These are phyloP conservation scores for Nakazawaea wickerhamii DNA, from an alignment of 805 yeast genomes.

Conservation along the genomic window DNA sequence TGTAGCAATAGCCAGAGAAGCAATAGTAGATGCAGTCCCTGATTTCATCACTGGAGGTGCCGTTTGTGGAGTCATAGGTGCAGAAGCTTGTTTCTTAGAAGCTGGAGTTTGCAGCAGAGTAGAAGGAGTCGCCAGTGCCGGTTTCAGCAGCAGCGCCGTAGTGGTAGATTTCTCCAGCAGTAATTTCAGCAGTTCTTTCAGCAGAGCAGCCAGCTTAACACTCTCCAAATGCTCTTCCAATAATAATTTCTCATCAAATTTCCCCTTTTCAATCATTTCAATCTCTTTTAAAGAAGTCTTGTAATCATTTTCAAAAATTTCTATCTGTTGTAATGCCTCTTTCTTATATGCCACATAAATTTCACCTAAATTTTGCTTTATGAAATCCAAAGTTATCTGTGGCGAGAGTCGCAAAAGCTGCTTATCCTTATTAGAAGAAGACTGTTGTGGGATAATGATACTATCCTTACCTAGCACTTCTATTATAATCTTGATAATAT, in stretches of 20 bases:
- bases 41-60: neutral
- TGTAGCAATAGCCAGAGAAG: neutral
- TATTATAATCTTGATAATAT: constrained; percentile 30
- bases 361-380: constrained; percentile 29
- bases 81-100: neutral
- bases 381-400: constrained; percentile 24
- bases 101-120: constrained; percentile 3
- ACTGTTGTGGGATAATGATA: constrained; percentile 13
- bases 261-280: constrained; percentile 35
- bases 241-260: constrained; percentile 30
- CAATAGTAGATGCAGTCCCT: neutral
- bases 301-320: constrained; percentile 33
- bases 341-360: constrained; percentile 28
- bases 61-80: constrained; percentile 2
- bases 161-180: constrained; percentile 5
- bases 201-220: constrained; percentile 17
- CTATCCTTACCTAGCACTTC: constrained; percentile 28
- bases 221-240: constrained; percentile 21
- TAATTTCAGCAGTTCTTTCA: neutral
- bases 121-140: neutral
- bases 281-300: constrained; percentile 31
- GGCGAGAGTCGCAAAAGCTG: constrained; percentile 26
- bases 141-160: constrained; percentile 12
- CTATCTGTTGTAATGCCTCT: constrained; percentile 27
- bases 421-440: constrained; percentile 18